Evolutionary conservation across 768 basidiomycete species (phyloP), one percentile per base, ranked within the genome.

Genomic region (Daedaleopsis nitida): DNA sequence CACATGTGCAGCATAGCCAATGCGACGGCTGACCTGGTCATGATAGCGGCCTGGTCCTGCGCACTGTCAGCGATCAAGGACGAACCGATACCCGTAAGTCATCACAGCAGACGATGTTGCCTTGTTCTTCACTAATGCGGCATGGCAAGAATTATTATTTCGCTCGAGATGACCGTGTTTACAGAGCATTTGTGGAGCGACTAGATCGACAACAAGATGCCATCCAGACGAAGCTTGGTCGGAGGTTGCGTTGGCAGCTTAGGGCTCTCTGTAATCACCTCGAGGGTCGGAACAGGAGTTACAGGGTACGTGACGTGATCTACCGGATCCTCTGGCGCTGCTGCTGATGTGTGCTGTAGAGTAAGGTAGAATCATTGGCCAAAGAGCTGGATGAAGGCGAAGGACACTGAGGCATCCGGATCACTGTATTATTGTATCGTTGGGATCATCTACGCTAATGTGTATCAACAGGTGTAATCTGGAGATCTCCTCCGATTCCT

Each of bases 141-240:
- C 12, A 37, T 54, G 16, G 69, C 19, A 66, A 93, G 92, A 82
- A 86, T n/a, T 95, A 91, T 64, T 94, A 89, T 68, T 98, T 98
- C 69, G 96, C 96, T 47, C 84, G 96, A 21, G 96, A 98, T 73
- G 89, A 94, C 63, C 86, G 96, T 38, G 86, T 92, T 14, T 91
- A 89, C 73, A 87, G 81, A 64, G 83, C 86, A 2, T 91, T 94
- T 60, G 67, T 70, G 21, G 80, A 83, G 67, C 81, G 69, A 58
- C 60, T 77, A 34, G 72, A 72, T 32, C 63, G 64, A 53, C 67
- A 83, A 59, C 69, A 67, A 49, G 74, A 73, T 59, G 75, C 76
- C 6, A 83, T 87, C 24, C 74, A 82, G 43, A 77, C 74, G 45
- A 76, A 76, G 35, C 73, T 85, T 21, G 81, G 77, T 57, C 81